Percentiles rank a stretch among this genome's conserved stretches.
These are phyloP conservation scores for Acer saccharum DNA, from an alignment of 345 rosid species.

Conservation along the genomic window DNA sequence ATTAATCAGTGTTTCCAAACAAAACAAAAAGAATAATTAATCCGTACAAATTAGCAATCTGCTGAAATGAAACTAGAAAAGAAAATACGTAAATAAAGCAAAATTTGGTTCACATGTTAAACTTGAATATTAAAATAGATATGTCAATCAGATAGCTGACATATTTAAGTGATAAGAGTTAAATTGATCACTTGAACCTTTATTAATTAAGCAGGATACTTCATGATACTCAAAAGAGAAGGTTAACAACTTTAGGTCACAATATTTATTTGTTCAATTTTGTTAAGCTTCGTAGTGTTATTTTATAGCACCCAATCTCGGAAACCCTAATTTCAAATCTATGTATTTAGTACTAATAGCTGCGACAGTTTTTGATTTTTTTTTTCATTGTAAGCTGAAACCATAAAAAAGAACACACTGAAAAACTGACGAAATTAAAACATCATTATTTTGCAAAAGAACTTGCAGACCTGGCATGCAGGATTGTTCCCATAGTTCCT, in stretches of 20 bases:
- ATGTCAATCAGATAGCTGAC: not conserved
- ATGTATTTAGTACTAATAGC: not conserved
- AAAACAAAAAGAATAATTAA: too few species aligned
- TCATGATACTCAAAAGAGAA: not conserved
- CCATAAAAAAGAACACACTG: not conserved
- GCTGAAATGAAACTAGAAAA: not conserved
- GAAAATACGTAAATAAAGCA: not conserved
- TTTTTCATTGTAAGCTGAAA: not conserved
- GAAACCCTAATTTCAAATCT: not conserved
- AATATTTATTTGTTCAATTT: not conserved
- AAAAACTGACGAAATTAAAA: not conserved
- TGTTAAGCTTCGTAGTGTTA: not conserved
- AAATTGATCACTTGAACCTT: not conserved
- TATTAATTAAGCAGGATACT: not conserved
- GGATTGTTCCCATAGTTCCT: slow-evolving; percentile 86
- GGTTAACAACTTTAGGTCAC: not conserved
- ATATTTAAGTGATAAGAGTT: not conserved
- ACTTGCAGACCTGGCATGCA: slow-evolving; percentile 68
- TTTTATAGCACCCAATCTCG: not conserved
- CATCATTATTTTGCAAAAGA: not conserved
- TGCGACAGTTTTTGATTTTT: too few species aligned
- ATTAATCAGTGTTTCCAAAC: too few species aligned
- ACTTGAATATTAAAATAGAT: not conserved
- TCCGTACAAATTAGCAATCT: not conserved
- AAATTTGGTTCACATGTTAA: not conserved